These are phyloP conservation scores for Wilcoxina mikolae DNA, from an alignment of 495 filamentous ascomycete genomes.

Conservation along the genomic window DNA sequence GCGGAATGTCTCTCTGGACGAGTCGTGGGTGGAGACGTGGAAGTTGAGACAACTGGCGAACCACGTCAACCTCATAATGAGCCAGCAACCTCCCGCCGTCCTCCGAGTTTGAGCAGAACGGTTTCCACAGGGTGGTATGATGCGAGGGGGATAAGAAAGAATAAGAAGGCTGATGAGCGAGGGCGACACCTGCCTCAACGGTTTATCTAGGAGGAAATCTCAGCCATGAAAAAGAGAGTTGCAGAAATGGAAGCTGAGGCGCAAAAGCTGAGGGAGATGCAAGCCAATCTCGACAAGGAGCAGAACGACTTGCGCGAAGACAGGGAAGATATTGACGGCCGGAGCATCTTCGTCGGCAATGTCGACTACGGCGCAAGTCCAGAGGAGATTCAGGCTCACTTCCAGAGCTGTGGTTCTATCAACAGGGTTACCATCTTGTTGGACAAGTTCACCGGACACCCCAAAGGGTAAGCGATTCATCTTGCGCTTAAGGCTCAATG, in stretches of 20 bases:
- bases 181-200: not conserved
- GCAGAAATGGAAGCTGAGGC: slow-evolving; percentile 99
- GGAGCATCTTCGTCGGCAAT: slow-evolving; percentile 97
- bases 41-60: not conserved
- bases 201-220: slow-evolving; percentile 66
- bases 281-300: slow-evolving; percentile 72
- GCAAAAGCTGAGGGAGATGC: slow-evolving; percentile 93
- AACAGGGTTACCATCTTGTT: slow-evolving; percentile 95
- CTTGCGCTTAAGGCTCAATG: not conserved
- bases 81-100: not conserved
- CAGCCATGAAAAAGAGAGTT: slow-evolving; percentile 92
- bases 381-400: slow-evolving; percentile 97
- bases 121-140: not conserved
- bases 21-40: not conserved
- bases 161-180: slow-evolving; percentile 7
- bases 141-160: not conserved
- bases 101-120: not conserved
- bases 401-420: slow-evolving; percentile 93
- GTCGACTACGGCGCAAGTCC: slow-evolving; percentile 96
- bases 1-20: not conserved
- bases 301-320: slow-evolving; percentile 70
- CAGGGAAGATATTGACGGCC: slow-evolving; percentile 88
- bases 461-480: slow-evolving; percentile 65
- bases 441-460: slow-evolving; percentile 95
- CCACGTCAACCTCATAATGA: not conserved